phyloP scores from a whole-genome alignment of 768 basidiomycete species.

The Termitomyces sp. region DNA sequence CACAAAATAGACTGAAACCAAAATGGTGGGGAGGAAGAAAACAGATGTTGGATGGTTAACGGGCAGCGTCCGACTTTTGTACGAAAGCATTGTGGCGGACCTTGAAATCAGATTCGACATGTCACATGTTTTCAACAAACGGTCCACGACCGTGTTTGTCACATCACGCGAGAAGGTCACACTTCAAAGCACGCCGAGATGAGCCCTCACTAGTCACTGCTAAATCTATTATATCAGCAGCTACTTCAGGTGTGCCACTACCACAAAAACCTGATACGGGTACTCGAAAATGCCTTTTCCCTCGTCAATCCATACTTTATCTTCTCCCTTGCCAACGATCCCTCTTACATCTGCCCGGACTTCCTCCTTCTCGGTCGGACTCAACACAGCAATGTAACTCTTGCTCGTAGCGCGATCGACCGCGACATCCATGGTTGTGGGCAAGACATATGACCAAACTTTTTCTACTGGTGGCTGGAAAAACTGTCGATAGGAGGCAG shows the following conservation, averaged over 20 bases:
- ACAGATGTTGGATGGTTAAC: slow-evolving; percentile 15
- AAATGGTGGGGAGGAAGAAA: slow-evolving; percentile 20
- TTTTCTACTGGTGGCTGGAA: slow-evolving; percentile 61
- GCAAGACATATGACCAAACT: slow-evolving; percentile 45
- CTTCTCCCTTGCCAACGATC: slow-evolving; percentile 56
- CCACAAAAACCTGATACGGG: slow-evolving; percentile 65
- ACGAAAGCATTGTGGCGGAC: slow-evolving; percentile 11
- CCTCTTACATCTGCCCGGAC: slow-evolving; percentile 44
- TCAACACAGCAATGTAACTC: slow-evolving; percentile 72
- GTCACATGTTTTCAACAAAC: slow-evolving; percentile 14
- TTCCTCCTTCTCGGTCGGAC: slow-evolving; percentile 48
- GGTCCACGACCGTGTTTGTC: slow-evolving; percentile 11
- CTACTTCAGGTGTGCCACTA: slow-evolving; percentile 34
- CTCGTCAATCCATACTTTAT: slow-evolving; percentile 72
- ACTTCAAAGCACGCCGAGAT: too few relatives aligned
- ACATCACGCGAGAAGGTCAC: slow-evolving; percentile 6
- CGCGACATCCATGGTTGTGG: slow-evolving; percentile 47
- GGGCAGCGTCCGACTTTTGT: slow-evolving; percentile 9
- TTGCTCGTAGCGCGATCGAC: slow-evolving; percentile 73
- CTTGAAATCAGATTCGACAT: slow-evolving; percentile 7
- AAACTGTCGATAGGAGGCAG: slow-evolving; percentile 45
- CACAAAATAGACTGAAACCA: not conserved
- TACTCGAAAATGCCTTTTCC: slow-evolving; percentile 70
- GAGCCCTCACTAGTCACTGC: too few relatives aligned
- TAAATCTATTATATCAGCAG: not conserved